Conservation (phyloP, 805 yeast genomes). For the Metschnikowia bowlesiae region DNA sequence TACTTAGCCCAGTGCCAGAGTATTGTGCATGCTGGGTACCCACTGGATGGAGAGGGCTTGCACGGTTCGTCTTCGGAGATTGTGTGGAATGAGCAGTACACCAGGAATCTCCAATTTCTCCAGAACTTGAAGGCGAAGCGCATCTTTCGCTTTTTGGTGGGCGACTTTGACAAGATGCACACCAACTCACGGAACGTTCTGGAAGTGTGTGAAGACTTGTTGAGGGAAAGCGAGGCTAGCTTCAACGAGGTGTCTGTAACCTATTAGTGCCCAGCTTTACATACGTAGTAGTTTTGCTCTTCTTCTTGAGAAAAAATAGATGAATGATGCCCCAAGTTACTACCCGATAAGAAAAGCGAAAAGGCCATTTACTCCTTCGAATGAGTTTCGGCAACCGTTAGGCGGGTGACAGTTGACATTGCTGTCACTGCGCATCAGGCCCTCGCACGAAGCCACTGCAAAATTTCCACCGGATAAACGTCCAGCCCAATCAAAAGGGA, state of each 20-base stretch:
- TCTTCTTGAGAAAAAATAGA: no score
- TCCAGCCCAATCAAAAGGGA: no score
- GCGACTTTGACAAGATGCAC: slow-evolving; percentile 7
- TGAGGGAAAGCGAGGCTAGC: slow-evolving; percentile 1
- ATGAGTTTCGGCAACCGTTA: no score
- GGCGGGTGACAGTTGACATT: no score
- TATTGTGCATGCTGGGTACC: neutral
- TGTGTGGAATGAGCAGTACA: slow-evolving; percentile 2
- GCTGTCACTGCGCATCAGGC: no score
- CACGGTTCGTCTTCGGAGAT: neutral
- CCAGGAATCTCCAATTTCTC: slow-evolving; percentile 5
- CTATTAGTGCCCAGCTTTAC: neutral
- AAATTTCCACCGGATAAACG: no score
- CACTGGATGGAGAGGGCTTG: neutral
- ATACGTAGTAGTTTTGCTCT: neutral
- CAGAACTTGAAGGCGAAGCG: slow-evolving; percentile 7
- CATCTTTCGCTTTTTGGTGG: slow-evolving; percentile 5
- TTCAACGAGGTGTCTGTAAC: neutral
- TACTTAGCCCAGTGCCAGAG: neutral
- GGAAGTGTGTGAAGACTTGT: slow-evolving; percentile 4
- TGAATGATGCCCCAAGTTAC: no score
- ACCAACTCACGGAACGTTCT: slow-evolving; percentile 2
- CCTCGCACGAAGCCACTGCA: no score
- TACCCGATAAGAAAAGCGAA: no score
- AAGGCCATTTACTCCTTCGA: no score